Evolutionary conservation across 2,329 filamentous ascomycete genomes (phyloP), one percentile per base, ranked within the genome.

Genomic region (Colletotrichum australisinense): DNA sequence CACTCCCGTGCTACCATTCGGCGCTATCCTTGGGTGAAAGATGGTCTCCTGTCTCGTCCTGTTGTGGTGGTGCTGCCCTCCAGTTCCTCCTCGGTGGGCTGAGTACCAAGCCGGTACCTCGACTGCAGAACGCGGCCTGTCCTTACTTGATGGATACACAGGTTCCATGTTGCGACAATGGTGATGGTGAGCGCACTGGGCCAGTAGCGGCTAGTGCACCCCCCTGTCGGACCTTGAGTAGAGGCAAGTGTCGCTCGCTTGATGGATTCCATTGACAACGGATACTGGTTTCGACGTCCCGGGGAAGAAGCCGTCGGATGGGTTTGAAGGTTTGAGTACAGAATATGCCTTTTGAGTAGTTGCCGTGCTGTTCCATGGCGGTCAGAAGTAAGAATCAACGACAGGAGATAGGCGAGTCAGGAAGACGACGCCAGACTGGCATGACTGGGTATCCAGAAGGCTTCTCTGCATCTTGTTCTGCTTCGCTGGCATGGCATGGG

Each of bases 161-260:
- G 26, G 67, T 59, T 56, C 46, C 49, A 63, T 58, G 58, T 62
- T 62, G 8, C 42, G 60, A 56, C 56, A 22, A 56, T 32, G 42
- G 56, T 56, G 30, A 14, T 57, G 30, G 67, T 65, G 55, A 46
- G 46, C 28, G 70, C 67, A 73, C 67, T 63, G 71, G 56, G 22
- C 67, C 24, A 65, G 67, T 24, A 62, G 38, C 56, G 67, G 71
- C 67, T 73, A 63, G 62, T 73, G 62, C 62, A 56, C 67, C 42
- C 64, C 64, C 67, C 35, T 71, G 67, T 49, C 56, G 60, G 71
- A 49, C 67, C 60, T 60, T 53, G 53, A 72, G 63, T 30, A 30
- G 35, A 73, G 56, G 55, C 55, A 69, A 73, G 60, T 65, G 66
- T 73, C 70, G 70, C 67, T 66, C 60, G 60, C 65, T 65, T 71